Conservation (phyloP, 305 asterid species). For the Fraxinus sp. region DNA sequence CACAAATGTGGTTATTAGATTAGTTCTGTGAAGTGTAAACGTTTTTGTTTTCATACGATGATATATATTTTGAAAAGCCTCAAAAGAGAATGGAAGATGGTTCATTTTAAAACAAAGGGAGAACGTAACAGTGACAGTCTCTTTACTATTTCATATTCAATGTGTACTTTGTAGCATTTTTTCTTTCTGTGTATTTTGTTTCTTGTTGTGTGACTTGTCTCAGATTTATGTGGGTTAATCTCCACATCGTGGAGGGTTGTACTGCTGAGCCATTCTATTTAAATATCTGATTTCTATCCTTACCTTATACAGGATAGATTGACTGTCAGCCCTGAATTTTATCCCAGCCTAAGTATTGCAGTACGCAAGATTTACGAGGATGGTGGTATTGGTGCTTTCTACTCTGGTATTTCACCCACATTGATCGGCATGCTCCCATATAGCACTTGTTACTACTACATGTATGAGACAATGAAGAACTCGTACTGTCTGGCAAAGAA, state of each 20-base stretch:
- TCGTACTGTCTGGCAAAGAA: conserved; percentile 70
- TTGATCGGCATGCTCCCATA: conserved; percentile 97
- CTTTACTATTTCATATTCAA: background rate
- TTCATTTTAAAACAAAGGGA: background rate
- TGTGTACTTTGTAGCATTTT: background rate
- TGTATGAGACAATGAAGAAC: conserved; percentile 90
- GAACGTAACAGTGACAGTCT: background rate
- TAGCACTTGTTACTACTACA: conserved; percentile 90
- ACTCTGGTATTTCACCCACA: conserved; percentile 78
- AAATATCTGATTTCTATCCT: conserved; percentile 1
- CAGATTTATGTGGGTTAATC: background rate
- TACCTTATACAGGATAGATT: conserved; percentile 70
- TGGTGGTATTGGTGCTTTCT: conserved; percentile 72
- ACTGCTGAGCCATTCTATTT: background rate
- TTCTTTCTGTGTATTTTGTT: background rate
- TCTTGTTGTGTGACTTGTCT: background rate
- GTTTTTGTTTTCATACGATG: background rate
- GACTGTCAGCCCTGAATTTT: conserved; percentile 72
- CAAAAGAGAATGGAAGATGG: background rate
- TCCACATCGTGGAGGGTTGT: background rate
- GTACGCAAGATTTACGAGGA: conserved; percentile 61
- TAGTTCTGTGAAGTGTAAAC: background rate
- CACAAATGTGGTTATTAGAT: background rate
- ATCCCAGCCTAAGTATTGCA: conserved; percentile 75
- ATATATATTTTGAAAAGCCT: background rate